phyloP scores from a whole-genome alignment of 2,329 filamentous ascomycete species.

The Neopestalotiopsis rosae region DNA sequence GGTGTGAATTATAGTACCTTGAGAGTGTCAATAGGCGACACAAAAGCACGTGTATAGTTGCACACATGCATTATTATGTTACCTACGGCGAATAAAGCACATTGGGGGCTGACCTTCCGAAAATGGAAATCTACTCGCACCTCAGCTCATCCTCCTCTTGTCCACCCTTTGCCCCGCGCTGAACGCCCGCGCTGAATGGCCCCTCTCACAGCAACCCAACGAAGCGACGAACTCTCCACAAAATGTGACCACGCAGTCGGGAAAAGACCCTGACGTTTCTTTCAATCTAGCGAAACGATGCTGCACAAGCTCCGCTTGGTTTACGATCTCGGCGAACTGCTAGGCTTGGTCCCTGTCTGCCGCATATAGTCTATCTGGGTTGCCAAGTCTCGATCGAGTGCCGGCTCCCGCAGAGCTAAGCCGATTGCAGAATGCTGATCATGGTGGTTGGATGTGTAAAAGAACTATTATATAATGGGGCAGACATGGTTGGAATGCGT shows the following conservation, averaged over 20 bases:
- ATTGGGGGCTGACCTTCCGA: slow-evolving; percentile 4
- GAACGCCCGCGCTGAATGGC: too few relatives aligned
- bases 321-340: neutral
- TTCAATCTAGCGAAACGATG: neutral
- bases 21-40: neutral
- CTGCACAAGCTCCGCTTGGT: neutral
- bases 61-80: neutral
- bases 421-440: neutral
- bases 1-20: neutral
- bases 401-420: neutral
- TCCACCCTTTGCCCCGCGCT: neutral
- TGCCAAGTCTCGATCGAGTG: neutral
- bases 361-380: neutral
- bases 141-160: neutral
- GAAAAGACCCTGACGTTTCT: neutral
- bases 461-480: neutral
- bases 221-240: neutral
- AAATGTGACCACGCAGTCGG: neutral
- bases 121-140: slow-evolving; percentile 6
- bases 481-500: neutral
- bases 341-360: neutral
- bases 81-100: neutral
- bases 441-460: neutral
- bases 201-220: too few relatives aligned
- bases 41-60: slow-evolving; percentile 1